A percentile compares a stretch with the other conserved stretches of the same genome.
phyloP scores from a whole-genome alignment of 177 flowering plant species.

The Telopea speciosissima region DNA sequence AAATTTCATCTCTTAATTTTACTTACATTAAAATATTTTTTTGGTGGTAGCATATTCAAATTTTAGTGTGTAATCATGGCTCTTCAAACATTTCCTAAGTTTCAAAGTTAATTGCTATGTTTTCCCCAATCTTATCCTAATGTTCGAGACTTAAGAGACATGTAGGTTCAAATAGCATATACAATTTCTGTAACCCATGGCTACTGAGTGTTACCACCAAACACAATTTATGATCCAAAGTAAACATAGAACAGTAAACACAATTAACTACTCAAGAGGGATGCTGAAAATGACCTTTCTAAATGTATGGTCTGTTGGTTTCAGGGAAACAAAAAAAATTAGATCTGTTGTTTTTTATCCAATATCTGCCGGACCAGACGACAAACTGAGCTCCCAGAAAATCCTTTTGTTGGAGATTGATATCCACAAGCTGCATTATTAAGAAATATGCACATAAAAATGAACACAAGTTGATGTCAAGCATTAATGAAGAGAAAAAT shows the following conservation, averaged over 20 bases:
- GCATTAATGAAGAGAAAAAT: not conserved
- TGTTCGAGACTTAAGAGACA: too few species aligned
- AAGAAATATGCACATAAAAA: not conserved
- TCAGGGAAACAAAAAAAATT: conserved; percentile 26
- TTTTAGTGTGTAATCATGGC: too few species aligned
- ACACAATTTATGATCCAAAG: too few species aligned
- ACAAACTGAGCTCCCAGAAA: conserved; percentile 36
- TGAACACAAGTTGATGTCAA: not conserved
- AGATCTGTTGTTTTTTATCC: conserved; percentile 41
- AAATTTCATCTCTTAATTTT: too few species aligned
- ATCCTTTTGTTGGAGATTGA: conserved; percentile 28
- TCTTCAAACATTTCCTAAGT: too few species aligned
- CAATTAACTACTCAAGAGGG: conserved; percentile 6
- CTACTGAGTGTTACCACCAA: too few species aligned
- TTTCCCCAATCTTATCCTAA: too few species aligned
- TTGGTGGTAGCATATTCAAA: too few species aligned
- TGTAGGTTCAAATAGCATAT: too few species aligned
- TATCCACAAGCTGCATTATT: conserved; percentile 26
- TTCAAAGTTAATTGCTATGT: too few species aligned
- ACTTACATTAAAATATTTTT: too few species aligned
- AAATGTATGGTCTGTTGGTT: conserved; percentile 13
- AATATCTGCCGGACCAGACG: conserved; percentile 31
- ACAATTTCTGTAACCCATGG: too few species aligned
- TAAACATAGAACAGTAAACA: not conserved
- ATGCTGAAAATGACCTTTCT: conserved; percentile 18